Evolutionary conservation across 331 rosid species (phyloP).

Genomic region (Telfairia occidentalis): DNA sequence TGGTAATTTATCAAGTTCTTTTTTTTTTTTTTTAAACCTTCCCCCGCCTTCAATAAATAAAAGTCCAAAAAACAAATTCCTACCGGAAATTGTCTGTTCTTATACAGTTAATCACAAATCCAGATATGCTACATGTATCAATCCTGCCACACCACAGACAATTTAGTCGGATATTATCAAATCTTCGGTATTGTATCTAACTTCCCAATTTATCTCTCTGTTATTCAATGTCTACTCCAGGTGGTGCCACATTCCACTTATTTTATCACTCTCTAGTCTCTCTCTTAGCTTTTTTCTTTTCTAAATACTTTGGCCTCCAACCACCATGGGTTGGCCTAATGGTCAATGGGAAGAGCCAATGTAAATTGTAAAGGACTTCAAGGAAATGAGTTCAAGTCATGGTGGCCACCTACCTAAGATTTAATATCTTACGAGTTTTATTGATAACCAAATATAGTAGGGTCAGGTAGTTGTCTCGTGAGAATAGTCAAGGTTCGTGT

Average conservation of each 20-base stretch:
- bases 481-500: no score
- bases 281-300: neutral
- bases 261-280: neutral
- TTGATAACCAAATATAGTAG: no score
- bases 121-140: slow-evolving; percentile 90
- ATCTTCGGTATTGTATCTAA: slow-evolving; percentile 49
- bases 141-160: slow-evolving; percentile 69
- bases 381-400: no score
- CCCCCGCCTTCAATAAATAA: neutral
- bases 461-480: no score
- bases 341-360: no score
- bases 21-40: neutral
- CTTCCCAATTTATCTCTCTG: neutral
- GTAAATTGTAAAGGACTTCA: no score
- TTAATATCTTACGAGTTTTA: no score
- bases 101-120: slow-evolving; percentile 86
- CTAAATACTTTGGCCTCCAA: neutral
- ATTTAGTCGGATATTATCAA: slow-evolving; percentile 65
- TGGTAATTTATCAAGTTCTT: slow-evolving; percentile 40
- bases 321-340: no score
- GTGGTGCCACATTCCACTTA: neutral
- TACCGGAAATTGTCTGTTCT: slow-evolving; percentile 13
- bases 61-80: slow-evolving; percentile 17
- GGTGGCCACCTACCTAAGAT: no score
- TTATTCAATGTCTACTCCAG: neutral